Evolutionary conservation across 495 filamentous ascomycete species (phyloP).

Genomic region (Copromyces sp.): DNA sequence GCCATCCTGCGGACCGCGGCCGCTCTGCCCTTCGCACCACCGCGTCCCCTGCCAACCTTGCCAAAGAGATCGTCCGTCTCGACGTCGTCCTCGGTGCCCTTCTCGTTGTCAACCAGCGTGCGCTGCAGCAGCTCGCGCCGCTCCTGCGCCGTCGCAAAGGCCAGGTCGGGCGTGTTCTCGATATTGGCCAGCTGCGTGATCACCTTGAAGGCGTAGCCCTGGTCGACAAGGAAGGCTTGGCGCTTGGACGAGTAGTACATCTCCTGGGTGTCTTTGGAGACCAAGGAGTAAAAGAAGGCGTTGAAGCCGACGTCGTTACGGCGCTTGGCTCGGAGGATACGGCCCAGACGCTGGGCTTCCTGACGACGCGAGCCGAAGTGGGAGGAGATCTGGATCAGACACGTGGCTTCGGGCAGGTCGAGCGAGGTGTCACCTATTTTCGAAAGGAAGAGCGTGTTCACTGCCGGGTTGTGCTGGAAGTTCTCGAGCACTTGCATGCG

Average conservation of each 20-base stretch:
- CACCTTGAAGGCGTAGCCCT: conserved; percentile 98
- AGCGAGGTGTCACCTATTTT: conserved; percentile 98
- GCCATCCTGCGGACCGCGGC: conserved; percentile 59
- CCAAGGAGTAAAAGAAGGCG: conserved; percentile 96
- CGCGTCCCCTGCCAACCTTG: conserved; percentile 29
- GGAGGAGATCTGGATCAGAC: conserved; percentile 95
- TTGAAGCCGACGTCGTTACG: conserved; percentile 99
- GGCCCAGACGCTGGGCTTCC: conserved; percentile 88
- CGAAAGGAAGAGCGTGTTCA: conserved; percentile 95
- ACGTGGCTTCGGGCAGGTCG: conserved; percentile 92
- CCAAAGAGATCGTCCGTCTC: conserved; percentile 79
- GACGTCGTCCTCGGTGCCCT: conserved; percentile 63
- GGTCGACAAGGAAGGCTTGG: conserved; percentile 95
- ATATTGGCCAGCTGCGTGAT: conserved; percentile 94
- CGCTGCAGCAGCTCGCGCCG: conserved; percentile 81
- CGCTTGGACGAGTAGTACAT: conserved; percentile 98
- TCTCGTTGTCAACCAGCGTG: conserved; percentile 87
- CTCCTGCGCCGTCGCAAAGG: conserved; percentile 70
- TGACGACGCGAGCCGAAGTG: conserved; percentile 97
- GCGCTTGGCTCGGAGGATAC: conserved; percentile 91
- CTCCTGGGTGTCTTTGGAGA: conserved; percentile 93
- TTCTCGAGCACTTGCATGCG: conserved; percentile 87
- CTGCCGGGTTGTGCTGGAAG: conserved; percentile 86
- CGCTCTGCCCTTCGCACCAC: conserved; percentile 25
- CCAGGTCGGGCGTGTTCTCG: conserved; percentile 69